Base-by-base conservation (phyloP, 2,329 filamentous ascomycete species). In the Malbranchea zuffiana region DNA sequence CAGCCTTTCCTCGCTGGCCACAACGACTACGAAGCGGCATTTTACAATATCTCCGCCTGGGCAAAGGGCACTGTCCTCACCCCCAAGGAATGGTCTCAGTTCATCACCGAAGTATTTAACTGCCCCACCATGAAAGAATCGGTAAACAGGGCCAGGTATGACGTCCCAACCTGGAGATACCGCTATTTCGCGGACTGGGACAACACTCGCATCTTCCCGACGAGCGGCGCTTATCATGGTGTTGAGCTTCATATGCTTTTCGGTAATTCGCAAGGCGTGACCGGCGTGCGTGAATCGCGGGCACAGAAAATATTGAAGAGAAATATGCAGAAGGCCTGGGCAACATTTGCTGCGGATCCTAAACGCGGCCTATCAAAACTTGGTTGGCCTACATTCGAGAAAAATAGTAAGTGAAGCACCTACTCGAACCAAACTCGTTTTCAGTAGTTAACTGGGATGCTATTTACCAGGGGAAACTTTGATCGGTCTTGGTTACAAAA, bases 121-220 rank as follows among this genome's bases (percentile, higher is more conserved):
- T 71, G 68, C 23, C 63, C 67, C 2, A 60, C 61, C 7, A 50
- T 56, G 1, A 52, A 56, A 37, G 60, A 65, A 16, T 62, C 59
- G 3, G 40, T 45, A 2, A 57, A 56, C 1, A 61, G 65, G 5
- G 47, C 46, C 1, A 30, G 38, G 0, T 45, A 60, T 15, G 53
- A 49, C 4, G 54, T 67, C 2, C 53, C 63, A 0, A 49, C 60
- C 6, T 72, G 65, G 62, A 56, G 56, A 3, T 68, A 63, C 31
- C 63, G 67, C 19, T 72, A 68, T 46, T 57, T 65, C 33, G 67
- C 59, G 13, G 66, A 71, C 44, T 72, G 66, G 63, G 44, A 62
- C 19, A 71, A 69, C 39, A 62, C 63, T 1, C 54, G 64, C 0
- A 51, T 71, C 16, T 68, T 63, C 37, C 55, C 57, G 0, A 57